Evolutionary conservation across 1,139 yeast genomes (phyloP).

Genomic region (Yamadazyma siamensis): DNA sequence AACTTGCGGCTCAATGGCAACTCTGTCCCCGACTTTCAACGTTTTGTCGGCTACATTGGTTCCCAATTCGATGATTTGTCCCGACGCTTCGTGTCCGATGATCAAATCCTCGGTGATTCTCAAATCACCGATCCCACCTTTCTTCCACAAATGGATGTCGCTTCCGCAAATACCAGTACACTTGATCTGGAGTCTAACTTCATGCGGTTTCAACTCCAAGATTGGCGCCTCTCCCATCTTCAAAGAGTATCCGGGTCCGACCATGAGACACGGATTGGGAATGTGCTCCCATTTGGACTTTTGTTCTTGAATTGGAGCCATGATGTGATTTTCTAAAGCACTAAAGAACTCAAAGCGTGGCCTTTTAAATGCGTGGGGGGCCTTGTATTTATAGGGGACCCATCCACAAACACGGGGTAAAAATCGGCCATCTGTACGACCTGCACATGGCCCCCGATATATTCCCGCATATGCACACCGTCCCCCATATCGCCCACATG

Average conservation of each 20-base stretch:
- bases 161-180: slow-evolving; percentile 40
- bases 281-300: slow-evolving; percentile 16
- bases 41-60: slow-evolving; percentile 19
- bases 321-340: slow-evolving; percentile 5
- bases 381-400: slow-evolving; percentile 1
- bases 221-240: slow-evolving; percentile 15
- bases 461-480: too few species aligned
- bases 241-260: slow-evolving; percentile 11
- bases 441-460: too few species aligned
- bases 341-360: too few species aligned
- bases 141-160: slow-evolving; percentile 32
- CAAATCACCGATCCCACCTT: slow-evolving; percentile 30
- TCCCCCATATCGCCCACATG: too few species aligned
- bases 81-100: slow-evolving; percentile 33
- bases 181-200: slow-evolving; percentile 56
- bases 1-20: slow-evolving; percentile 52
- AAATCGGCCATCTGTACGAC: slow-evolving; percentile 4
- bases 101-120: slow-evolving; percentile 21
- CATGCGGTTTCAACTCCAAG: slow-evolving; percentile 43
- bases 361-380: too few species aligned
- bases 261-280: slow-evolving; percentile 18
- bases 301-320: slow-evolving; percentile 17
- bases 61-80: slow-evolving; percentile 28
- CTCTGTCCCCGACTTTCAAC: slow-evolving; percentile 29
- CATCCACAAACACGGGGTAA: slow-evolving; percentile 5